These are phyloP conservation scores for Boletus fagicola DNA, from an alignment of 768 basidiomycete species.

Conservation along the genomic window DNA sequence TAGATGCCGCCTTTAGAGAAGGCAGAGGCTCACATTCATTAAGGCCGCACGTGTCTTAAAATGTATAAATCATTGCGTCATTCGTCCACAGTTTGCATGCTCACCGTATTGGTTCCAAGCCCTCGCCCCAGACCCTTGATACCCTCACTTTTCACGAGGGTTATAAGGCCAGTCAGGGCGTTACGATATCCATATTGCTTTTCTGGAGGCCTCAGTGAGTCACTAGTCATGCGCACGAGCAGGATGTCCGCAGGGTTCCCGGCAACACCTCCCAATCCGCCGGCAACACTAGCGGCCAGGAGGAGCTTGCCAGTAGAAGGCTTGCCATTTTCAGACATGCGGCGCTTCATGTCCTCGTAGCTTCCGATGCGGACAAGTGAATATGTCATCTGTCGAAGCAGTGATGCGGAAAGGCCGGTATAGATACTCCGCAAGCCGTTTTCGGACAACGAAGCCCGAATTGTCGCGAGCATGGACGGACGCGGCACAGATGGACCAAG, in stretches of 20 bases:
- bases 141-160: constrained; percentile 68
- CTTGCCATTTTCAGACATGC: constrained; percentile 47
- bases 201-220: constrained; percentile 70
- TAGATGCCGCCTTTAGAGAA: background rate
- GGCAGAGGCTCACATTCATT: constrained; percentile 60
- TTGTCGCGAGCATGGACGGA: constrained; percentile 63
- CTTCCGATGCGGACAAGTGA: constrained; percentile 80
- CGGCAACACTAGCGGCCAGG: constrained; percentile 66
- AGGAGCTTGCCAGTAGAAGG: constrained; percentile 58
- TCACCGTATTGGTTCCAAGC: constrained; percentile 72
- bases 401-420: constrained; percentile 77
- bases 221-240: constrained; percentile 86
- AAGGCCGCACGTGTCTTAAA: constrained; percentile 58
- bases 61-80: constrained; percentile 3
- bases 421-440: constrained; percentile 76
- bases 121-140: constrained; percentile 67
- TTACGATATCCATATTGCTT: constrained; percentile 77
- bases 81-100: constrained; percentile 20
- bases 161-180: constrained; percentile 68
- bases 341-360: constrained; percentile 74
- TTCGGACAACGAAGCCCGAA: constrained; percentile 61
- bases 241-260: constrained; percentile 82
- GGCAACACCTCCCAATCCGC: constrained; percentile 77
- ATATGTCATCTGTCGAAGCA: constrained; percentile 90
- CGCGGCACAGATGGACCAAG: constrained; percentile 47